These are phyloP conservation scores for Centaurea solstitialis DNA, from an alignment of 129 eudicot genomes.

Conservation along the genomic window DNA sequence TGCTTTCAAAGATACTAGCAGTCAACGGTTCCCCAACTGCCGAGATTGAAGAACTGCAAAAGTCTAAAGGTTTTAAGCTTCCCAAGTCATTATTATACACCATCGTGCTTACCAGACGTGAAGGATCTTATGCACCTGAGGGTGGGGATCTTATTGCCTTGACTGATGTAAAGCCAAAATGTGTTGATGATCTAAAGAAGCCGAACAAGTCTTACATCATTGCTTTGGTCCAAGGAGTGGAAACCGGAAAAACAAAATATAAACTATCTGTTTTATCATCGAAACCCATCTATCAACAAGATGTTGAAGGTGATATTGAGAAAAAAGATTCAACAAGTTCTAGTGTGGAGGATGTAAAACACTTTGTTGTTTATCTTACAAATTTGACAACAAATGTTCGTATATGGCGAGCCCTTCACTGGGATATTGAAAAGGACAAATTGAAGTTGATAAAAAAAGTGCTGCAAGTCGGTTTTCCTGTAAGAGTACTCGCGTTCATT, in stretches of 20 bases:
- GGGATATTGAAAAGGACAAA: conserved; percentile 20
- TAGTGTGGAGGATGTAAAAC: background rate
- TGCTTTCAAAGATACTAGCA: conserved; percentile 42
- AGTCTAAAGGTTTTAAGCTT: conserved; percentile 18
- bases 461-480: conserved; percentile 37
- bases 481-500: conserved; percentile 25
- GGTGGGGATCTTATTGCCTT: conserved; percentile 55
- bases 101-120: conserved; percentile 8
- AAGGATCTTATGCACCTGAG: conserved; percentile 39
- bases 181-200: conserved; percentile 44
- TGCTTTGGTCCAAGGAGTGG: conserved; percentile 26
- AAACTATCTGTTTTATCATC: conserved; percentile 23
- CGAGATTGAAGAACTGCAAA: conserved; percentile 2
- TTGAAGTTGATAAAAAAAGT: conserved; percentile 36
- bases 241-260: background rate
- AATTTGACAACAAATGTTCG: conserved; percentile 65
- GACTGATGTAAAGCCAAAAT: conserved; percentile 45
- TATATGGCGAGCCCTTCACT: conserved; percentile 64
- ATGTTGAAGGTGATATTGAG: background rate
- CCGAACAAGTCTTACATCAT: conserved; percentile 31
- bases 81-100: conserved; percentile 29
- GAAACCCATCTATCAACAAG: conserved; percentile 9
- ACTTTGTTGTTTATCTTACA: conserved; percentile 43
- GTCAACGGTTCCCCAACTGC: conserved; percentile 28
- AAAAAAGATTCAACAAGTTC: background rate